phyloP scores from a whole-genome alignment of 805 yeast species.

The Blastobotrys americana region DNA sequence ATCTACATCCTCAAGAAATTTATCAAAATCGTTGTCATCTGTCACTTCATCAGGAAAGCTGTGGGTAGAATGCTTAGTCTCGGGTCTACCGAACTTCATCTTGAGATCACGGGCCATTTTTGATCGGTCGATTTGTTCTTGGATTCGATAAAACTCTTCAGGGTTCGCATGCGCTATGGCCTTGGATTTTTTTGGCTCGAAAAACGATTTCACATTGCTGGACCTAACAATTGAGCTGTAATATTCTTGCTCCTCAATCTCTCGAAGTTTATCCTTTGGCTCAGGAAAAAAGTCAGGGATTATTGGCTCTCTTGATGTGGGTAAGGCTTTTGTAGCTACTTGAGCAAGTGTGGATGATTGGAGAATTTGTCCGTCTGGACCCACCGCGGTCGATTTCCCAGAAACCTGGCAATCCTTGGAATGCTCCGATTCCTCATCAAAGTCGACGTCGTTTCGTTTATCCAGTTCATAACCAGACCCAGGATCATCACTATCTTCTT shows the following conservation, averaged over 20 bases:
- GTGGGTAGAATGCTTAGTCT: slow-evolving; percentile 3
- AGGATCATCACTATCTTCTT: not conserved
- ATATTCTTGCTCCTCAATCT: slow-evolving; percentile 9
- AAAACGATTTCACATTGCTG: not conserved
- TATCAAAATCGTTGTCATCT: slow-evolving; percentile 19
- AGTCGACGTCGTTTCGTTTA: not conserved
- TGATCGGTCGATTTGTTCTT: slow-evolving; percentile 17
- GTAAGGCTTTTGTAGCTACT: slow-evolving; percentile 1
- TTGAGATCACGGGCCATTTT: slow-evolving; percentile 13
- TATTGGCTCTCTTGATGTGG: not conserved
- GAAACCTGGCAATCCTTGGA: not conserved
- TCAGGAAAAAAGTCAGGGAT: slow-evolving; percentile 12
- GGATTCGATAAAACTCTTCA: slow-evolving; percentile 11
- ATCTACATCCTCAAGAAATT: slow-evolving; percentile 19
- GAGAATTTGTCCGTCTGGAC: not conserved
- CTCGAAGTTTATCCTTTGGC: slow-evolving; percentile 6
- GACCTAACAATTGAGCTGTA: not conserved
- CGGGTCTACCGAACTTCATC: slow-evolving; percentile 11
- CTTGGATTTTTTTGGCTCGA: not conserved
- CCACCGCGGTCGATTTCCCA: not conserved
- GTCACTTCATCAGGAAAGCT: not conserved
- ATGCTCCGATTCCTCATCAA: not conserved
- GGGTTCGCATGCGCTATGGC: slow-evolving; percentile 9
- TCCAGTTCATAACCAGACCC: no score
- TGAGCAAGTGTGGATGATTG: slow-evolving; percentile 7